These are phyloP conservation scores for Cladosporium velox DNA, from an alignment of 2,329 filamentous ascomycete species.

Conservation along the genomic window DNA sequence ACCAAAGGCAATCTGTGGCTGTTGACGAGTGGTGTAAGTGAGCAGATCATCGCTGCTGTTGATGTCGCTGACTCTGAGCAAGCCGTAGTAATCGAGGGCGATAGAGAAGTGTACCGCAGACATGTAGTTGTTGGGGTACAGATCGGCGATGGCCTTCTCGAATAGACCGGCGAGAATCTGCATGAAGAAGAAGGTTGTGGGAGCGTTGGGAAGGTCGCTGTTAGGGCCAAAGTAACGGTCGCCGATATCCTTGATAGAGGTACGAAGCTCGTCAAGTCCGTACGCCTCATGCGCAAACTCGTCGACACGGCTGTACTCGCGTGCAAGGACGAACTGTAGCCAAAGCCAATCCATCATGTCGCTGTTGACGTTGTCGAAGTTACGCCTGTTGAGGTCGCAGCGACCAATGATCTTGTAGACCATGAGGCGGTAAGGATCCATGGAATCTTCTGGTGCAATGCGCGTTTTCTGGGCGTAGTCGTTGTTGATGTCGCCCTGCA, in stretches of 20 bases:
- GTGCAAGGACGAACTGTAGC: conserved; percentile 64
- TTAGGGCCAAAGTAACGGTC: conserved; percentile 86
- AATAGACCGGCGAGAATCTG: conserved; percentile 90
- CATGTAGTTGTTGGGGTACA: conserved; percentile 88
- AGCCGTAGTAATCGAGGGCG: conserved; percentile 82
- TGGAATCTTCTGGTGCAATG: conserved; percentile 80
- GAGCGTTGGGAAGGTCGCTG: conserved; percentile 75
- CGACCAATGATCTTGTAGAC: conserved; percentile 97
- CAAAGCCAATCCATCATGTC: conserved; percentile 68
- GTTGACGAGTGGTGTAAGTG: conserved; percentile 66
- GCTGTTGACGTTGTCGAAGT: conserved; percentile 59
- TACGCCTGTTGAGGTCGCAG: conserved; percentile 61
- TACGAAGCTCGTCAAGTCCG: conserved; percentile 68
- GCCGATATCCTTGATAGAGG: conserved; percentile 83
- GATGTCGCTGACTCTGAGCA: conserved; percentile 84
- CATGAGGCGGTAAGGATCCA: conserved; percentile 93
- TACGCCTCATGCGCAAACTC: conserved; percentile 65
- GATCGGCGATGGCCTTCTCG: conserved; percentile 86
- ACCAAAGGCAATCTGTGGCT: conserved; percentile 89
- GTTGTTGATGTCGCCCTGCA: conserved; percentile 84
- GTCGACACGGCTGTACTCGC: conserved; percentile 62
- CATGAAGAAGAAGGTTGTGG: conserved; percentile 90
- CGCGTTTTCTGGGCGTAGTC: conserved; percentile 85
- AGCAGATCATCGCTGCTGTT: conserved; percentile 69
- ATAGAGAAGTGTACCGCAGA: conserved; percentile 95